Evolutionary conservation across 306 rosid genomes (phyloP), one percentile per base, ranked within the genome.

Genomic region (Citrullus amarus): DNA sequence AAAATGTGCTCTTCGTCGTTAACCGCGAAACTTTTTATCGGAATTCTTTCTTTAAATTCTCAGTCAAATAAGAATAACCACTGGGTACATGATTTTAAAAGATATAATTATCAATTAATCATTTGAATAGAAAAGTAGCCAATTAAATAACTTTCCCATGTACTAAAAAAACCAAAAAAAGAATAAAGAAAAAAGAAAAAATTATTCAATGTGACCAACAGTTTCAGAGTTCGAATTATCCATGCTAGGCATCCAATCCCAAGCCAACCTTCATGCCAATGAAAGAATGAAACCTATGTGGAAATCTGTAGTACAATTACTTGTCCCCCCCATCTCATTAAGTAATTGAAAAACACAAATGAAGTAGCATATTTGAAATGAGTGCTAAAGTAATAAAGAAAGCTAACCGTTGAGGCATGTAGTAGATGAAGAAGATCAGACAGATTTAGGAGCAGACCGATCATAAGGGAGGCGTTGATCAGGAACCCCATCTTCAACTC

Each of bases 401-500:
- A 15, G 20, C 39, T 44, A 44, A 70, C 56, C 58, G 8, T 14
- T 14, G 20, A 46, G 39, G 76, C 38, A 8, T 25, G 41, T 71
- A 41, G 10, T 25, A 22, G 56, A 48, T 46, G 56, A 48, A 71
- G 20, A 55, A 36, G 75, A 74, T 75, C 81, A 79, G 17, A 50
- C 73, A 74, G 88, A 41, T 83, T 79, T 68, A 46, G 88, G 83
- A 75, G 56, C 75, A 83, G 90, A 56, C 12, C 88, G 90, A 83
- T 79, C 88, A 82, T 88, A 92, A 54, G 97, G 96, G 79, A 57
- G 50, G 22, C 88, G 95, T 34, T 81, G 75, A 57, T 88, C 89
- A 7, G 89, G 96, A 86, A 95, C 93, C 60, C 93, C 91, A 22
- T 95, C 96, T 82, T 88, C 96, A 3, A 89, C 65, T 38, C 97